These are phyloP conservation scores for Calonectria pseudoturangicola DNA, from an alignment of 2,329 filamentous ascomycete genomes.

Conservation along the genomic window DNA sequence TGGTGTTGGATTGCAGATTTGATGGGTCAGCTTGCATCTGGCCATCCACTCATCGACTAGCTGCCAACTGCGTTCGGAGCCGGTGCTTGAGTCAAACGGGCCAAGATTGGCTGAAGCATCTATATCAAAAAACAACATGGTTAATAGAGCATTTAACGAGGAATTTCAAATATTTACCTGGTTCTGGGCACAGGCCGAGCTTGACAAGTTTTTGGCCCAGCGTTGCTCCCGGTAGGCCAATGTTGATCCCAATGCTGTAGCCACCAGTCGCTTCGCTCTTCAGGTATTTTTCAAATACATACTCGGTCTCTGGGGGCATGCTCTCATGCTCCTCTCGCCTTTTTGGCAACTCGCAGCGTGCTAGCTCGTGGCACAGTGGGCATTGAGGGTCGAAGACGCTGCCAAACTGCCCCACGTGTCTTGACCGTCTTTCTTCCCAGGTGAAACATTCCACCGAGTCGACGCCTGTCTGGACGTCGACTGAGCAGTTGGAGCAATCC, in stretches of 20 bases:
- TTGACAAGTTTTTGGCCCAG: not conserved
- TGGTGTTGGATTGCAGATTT: slow-evolving; percentile 10
- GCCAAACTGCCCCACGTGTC: not conserved
- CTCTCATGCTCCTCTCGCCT: not conserved
- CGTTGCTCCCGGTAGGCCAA: not conserved
- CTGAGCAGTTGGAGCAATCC: not conserved
- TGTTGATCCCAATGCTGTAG: not conserved
- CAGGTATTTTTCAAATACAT: slow-evolving; percentile 7
- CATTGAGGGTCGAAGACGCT: slow-evolving; percentile 1
- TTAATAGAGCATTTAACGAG: not conserved
- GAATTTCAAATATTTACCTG: slow-evolving; percentile 5
- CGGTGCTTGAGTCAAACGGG: slow-evolving; percentile 5
- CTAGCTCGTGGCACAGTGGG: slow-evolving; percentile 2
- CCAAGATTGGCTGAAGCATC: slow-evolving; percentile 19
- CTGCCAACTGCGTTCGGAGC: slow-evolving; percentile 17
- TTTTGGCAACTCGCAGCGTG: not conserved
- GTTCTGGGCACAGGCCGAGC: slow-evolving; percentile 16
- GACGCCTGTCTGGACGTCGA: not conserved
- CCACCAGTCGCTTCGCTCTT: not conserved
- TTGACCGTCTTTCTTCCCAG: not conserved
- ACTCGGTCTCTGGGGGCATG: not conserved
- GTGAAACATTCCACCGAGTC: not conserved
- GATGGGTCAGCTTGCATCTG: slow-evolving; percentile 22
- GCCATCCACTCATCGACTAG: slow-evolving; percentile 22
- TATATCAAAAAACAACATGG: not conserved